These are phyloP conservation scores for Claviceps sorghi DNA, from an alignment of 2,329 filamentous ascomycete species.

Conservation along the genomic window DNA sequence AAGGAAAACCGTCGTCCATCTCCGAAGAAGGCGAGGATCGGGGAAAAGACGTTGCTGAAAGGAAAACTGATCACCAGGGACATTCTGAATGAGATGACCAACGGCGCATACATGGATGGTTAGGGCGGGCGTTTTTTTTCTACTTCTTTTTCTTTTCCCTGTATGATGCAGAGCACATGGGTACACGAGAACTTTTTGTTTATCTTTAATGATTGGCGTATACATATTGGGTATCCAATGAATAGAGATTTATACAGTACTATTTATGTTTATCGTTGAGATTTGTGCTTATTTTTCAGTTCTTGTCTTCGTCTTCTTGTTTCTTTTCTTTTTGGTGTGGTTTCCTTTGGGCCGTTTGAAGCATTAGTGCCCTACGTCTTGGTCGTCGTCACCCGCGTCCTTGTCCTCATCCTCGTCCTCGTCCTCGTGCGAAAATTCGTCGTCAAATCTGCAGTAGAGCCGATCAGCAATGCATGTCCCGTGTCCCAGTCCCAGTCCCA, in stretches of 20 bases:
- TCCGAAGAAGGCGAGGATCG: constrained; percentile 43
- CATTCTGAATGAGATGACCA: constrained; percentile 58
- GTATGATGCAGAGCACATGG: not conserved
- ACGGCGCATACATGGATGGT: constrained; percentile 21
- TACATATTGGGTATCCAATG: constrained; percentile 7
- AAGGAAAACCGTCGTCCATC: constrained; percentile 34
- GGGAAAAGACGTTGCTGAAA: constrained; percentile 47
- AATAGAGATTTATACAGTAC: not conserved
- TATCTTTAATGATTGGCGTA: constrained; percentile 1
- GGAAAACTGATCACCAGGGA: constrained; percentile 57
- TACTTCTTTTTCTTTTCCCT: not conserved
- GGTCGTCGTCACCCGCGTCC: no score
- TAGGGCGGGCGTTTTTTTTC: not conserved
- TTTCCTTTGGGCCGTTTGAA: no score
- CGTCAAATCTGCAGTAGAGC: constrained; percentile 18
- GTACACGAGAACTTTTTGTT: not conserved
- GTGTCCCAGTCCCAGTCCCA: not conserved
- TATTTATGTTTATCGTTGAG: not conserved
- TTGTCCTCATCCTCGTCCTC: constrained; percentile 11
- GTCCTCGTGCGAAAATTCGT: constrained; percentile 14
- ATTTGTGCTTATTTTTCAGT: not conserved
- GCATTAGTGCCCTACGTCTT: not conserved
- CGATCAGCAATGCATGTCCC: not conserved
- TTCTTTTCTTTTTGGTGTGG: not conserved
- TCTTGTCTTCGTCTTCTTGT: not conserved